Conservation (phyloP, 345 rosid genomes). For the Abelmoschus esculentus region DNA sequence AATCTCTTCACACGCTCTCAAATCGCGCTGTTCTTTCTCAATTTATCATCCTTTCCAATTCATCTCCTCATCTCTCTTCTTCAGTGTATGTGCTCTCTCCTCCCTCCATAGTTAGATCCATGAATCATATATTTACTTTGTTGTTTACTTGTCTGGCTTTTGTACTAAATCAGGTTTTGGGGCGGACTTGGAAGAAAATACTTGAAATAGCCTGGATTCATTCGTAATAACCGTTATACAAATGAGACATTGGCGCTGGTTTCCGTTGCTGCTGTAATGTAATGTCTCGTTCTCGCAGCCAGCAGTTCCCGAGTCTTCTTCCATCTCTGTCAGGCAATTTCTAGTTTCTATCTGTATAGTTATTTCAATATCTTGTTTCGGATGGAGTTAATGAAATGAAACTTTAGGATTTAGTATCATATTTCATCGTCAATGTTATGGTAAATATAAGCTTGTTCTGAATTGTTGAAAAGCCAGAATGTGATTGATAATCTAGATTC, state of each 20-base stretch:
- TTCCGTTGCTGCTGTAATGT: conserved; percentile 46
- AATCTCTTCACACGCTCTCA: too few relatives aligned
- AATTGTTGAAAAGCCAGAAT: neutral
- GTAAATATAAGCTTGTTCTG: neutral
- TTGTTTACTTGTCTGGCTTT: neutral
- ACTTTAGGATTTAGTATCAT: neutral
- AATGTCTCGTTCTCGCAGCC: conserved; percentile 33
- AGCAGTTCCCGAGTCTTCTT: conserved; percentile 25
- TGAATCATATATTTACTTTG: neutral
- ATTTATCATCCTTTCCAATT: conserved; percentile 32
- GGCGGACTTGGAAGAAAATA: conserved; percentile 17
- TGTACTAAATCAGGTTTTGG: conserved; percentile 21
- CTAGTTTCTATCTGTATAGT: neutral
- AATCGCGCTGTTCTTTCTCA: conserved; percentile 21
- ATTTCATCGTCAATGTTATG: neutral
- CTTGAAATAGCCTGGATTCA: conserved; percentile 4
- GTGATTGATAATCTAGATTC: neutral
- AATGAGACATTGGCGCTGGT: conserved; percentile 5
- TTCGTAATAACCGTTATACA: neutral
- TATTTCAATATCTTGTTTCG: too few relatives aligned
- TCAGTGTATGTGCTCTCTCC: conserved; percentile 37
- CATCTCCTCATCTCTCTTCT: conserved; percentile 35
- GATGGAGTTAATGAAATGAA: neutral
- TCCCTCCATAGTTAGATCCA: neutral
- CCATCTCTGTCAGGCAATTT: conserved; percentile 34